Percentiles rank a stretch among this genome's conserved stretches.
phyloP scores from a whole-genome alignment of 164 flowering plant genomes.

The Litsea cubeba region DNA sequence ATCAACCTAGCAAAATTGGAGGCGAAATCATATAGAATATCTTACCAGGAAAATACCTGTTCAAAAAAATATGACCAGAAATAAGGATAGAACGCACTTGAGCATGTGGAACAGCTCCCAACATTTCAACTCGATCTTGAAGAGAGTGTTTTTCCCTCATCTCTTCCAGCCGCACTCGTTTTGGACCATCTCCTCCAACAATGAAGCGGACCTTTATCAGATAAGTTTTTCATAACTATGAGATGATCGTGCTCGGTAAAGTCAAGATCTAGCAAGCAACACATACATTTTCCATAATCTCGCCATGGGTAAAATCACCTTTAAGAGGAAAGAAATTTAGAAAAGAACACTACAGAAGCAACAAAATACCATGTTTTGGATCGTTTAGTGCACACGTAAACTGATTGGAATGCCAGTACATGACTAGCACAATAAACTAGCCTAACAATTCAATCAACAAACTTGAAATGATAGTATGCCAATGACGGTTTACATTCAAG shows the following conservation, averaged over 20 bases:
- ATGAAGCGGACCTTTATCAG: slow-evolving; percentile 73
- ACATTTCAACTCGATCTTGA: slow-evolving; percentile 96
- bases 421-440: background rate
- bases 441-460: background rate
- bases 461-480: background rate
- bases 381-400: too few species aligned
- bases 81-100: slow-evolving; percentile 78
- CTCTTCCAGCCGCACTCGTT: slow-evolving; percentile 86
- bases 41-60: slow-evolving; percentile 40
- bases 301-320: background rate
- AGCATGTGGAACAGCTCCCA: slow-evolving; percentile 98
- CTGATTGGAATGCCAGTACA: too few species aligned
- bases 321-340: too few species aligned
- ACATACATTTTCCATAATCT: background rate
- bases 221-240: slow-evolving; percentile 4
- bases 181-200: slow-evolving; percentile 98
- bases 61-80: slow-evolving; percentile 89
- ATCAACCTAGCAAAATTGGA: background rate
- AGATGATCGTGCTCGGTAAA: background rate
- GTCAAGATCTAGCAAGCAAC: background rate
- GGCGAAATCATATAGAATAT: background rate
- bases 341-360: too few species aligned
- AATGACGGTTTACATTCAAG: background rate
- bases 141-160: slow-evolving; percentile 96
- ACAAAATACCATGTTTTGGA: too few species aligned